These are phyloP conservation scores for Naegleria fowleri DNA, from an alignment of 208 protist genomes.

Conservation along the genomic window DNA sequence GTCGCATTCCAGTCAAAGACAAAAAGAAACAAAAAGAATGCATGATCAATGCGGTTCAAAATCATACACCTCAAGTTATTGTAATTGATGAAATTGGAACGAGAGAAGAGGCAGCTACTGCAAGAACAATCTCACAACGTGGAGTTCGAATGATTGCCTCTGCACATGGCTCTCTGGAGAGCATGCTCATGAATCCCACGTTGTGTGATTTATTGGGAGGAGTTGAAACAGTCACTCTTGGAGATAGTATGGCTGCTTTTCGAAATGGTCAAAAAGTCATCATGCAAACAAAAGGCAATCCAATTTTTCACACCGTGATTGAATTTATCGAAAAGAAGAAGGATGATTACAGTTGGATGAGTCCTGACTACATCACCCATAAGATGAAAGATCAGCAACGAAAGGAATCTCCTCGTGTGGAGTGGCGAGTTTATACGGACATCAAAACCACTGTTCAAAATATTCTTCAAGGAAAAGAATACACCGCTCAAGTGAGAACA, in stretches of 20 bases:
- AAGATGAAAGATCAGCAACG: too few relatives aligned
- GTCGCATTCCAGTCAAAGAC: conserved; percentile 71
- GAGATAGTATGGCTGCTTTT: background rate
- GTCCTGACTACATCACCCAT: too few relatives aligned
- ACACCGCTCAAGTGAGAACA: background rate
- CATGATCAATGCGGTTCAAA: conserved; percentile 83
- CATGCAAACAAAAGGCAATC: background rate
- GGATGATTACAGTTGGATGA: background rate
- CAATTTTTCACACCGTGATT: background rate
- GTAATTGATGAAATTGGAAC: conserved; percentile 83
- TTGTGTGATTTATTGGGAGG: conserved; percentile 75
- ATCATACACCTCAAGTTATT: conserved; percentile 82
- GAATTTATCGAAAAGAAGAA: background rate
- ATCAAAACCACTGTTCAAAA: background rate
- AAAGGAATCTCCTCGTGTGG: too few relatives aligned
- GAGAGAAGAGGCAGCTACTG: conserved; percentile 43
- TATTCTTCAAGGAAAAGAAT: background rate
- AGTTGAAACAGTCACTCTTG: conserved; percentile 58
- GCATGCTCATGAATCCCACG: conserved; percentile 70
- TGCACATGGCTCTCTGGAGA: background rate
- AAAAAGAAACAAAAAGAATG: conserved; percentile 58
- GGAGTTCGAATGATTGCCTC: background rate
- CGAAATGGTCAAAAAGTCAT: background rate
- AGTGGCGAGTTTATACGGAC: background rate
- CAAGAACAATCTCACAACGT: background rate